A percentile compares a stretch with the other conserved stretches of the same genome.
Conservation (phyloP, 257 asterid species). For the Nicotiana paniculata region DNA sequence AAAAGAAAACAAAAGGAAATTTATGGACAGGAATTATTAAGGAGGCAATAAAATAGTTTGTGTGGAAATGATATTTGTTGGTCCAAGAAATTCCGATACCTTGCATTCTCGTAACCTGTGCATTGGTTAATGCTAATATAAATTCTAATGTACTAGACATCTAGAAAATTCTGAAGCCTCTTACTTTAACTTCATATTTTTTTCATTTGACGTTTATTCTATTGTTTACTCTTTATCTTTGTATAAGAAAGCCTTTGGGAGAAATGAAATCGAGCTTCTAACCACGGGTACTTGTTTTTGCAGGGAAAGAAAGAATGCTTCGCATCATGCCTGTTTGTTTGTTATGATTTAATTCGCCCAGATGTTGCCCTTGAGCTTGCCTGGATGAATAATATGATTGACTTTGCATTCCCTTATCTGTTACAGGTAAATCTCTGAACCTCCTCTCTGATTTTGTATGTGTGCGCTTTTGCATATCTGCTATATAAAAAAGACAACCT, state of each 20-base stretch:
- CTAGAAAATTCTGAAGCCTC: not conserved
- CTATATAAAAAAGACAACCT: not conserved
- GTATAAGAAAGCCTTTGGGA: not conserved
- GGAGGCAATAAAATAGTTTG: not conserved
- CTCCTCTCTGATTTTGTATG: not conserved
- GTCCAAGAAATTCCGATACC: not conserved
- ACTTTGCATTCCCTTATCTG: constrained; percentile 93
- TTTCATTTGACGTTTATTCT: not conserved
- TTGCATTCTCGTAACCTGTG: not conserved
- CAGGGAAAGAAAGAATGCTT: constrained; percentile 99
- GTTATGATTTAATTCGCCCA: constrained; percentile 85
- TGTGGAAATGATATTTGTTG: not conserved
- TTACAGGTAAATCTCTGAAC: constrained; percentile 61
- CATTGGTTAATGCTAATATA: not conserved
- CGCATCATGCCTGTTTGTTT: constrained; percentile 94
- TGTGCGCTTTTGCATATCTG: not conserved
- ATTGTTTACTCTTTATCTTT: too few relatives aligned
- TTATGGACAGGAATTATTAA: not conserved
- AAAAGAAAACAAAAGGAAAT: not conserved
- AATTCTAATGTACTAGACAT: not conserved
- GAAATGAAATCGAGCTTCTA: not conserved
- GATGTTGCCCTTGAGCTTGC: constrained; percentile 98
- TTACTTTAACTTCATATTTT: not conserved
- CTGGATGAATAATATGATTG: constrained; percentile 93
- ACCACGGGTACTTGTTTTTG: constrained; percentile 9